phyloP scores from a whole-genome alignment of 2,329 filamentous ascomycete genomes.

The Cordyceps militaris region DNA sequence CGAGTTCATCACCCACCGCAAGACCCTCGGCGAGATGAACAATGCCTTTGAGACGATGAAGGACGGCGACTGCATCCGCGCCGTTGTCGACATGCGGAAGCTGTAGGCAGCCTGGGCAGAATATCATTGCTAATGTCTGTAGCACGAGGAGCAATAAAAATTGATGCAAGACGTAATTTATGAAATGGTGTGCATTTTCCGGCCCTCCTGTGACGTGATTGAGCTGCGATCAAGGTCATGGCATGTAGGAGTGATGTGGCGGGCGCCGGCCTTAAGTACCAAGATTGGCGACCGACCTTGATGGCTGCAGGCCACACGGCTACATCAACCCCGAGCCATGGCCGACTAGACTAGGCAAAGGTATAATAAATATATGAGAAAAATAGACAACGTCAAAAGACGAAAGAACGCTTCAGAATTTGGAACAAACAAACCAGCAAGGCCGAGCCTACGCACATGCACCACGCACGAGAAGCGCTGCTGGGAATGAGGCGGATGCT shows the following conservation, averaged over 20 bases:
- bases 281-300: background rate
- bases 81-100: conserved; percentile 65
- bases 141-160: background rate
- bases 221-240: background rate
- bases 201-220: background rate
- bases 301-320: background rate
- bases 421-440: too few species aligned
- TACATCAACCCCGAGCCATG: background rate
- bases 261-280: background rate
- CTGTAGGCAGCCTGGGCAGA: conserved; percentile 16
- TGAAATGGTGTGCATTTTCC: background rate
- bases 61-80: conserved; percentile 91
- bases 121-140: background rate
- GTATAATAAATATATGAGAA: too few species aligned
- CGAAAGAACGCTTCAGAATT: too few species aligned
- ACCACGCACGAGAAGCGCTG: too few species aligned
- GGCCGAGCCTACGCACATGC: too few species aligned
- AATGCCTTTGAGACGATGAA: conserved; percentile 90
- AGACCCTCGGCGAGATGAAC: conserved; percentile 78
- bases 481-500: too few species aligned
- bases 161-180: background rate
- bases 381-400: too few species aligned
- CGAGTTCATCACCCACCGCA: conserved; percentile 97
- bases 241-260: background rate
- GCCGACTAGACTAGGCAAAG: background rate